Evolutionary conservation across 1,284 basidiomycete genomes (phyloP), one percentile per base, ranked within the genome.

Genomic region (Malassezia sp.): DNA sequence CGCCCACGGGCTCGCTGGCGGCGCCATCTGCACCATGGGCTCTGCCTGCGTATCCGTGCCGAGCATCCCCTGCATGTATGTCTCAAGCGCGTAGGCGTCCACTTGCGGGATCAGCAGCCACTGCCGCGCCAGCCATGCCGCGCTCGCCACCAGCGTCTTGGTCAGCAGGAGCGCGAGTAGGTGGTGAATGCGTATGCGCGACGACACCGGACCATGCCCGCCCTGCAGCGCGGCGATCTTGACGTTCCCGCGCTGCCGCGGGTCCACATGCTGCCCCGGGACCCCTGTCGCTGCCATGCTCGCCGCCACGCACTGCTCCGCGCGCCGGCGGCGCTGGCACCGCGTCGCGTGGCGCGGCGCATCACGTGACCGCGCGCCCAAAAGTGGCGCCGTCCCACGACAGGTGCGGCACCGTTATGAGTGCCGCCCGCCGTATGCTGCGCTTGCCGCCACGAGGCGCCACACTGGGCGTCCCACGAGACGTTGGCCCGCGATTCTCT

Each of bases 91-190:
- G n/a, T n/a, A n/a, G n/a, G n/a, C n/a, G 35, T 65, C 64, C 30
- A 46, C 43, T 42, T 65, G 61, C 12, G 52, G 33, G 3, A 53
- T 54, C 3, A 60, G 39, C 3, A 69, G 60, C 66, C 66, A 69
- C 9, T 63, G 57, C n/a, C 60, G 45, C 2, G 61, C 59, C 7
- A 67, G 55, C 33, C 67, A 50, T 3, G 64, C 64, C 7, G 66
- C 52, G 2, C 61, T 61, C 6, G 63, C 64, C n/a, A 69, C 47
- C 4, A 67, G 44, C 10, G 66, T 62, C 47, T 69, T 69, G 45
- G 60, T 59, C 51, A 69, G 56, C 18, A 69, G 48, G 30, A 67
- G 49, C 1, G 53, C 66, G 10, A 69, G 61, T 21, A 67, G 51
- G 14, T 67, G 54, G 38, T 67, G 58, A 6, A 62, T 61, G 5